Evolutionary conservation across 2,329 filamentous ascomycete species (phyloP), one percentile per base, ranked within the genome.

Genomic region (Arthrobotrys entomopaga): DNA sequence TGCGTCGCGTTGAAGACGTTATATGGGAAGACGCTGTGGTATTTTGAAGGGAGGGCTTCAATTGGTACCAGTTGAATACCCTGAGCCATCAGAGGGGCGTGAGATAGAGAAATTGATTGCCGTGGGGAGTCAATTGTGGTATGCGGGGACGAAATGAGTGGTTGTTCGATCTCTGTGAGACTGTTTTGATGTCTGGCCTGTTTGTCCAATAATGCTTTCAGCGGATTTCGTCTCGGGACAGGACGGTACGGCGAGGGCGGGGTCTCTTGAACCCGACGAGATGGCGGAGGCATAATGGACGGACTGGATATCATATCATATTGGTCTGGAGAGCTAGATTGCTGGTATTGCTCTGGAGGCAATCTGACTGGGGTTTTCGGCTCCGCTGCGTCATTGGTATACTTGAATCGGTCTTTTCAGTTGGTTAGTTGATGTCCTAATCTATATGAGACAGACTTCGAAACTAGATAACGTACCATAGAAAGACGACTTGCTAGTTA

Each of bases 1-100:
- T 96, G 92, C 0, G 94, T 86, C 5, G 89, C 91, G 79, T 96
- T 96, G 82, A 96, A 92, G 0, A 90, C 81, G 0, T 88, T 85
- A 77, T 90, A 95, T 0, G 88, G 85, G 78, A 95, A 96, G 0
- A 94, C 80, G 0, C 86, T 82, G 20, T 88, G 87, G 77, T 92
- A 87, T 42, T 86, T 86, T 81, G 93, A 89, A 1, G 91, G 89
- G 0, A 95, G 82, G 10, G 42, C 43, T 49, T 73, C 54, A 10
- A 79, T 77, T 1, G 77, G 69, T 65, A 85, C 61, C 0, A 85
- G 81, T 15, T 79, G 79, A 22, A 83, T 82, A 0, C 82, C 83
- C 56, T 82, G 81, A 5, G 82, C 80, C 10, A 82, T 77, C 0
- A 82, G 82, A 3, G 81, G 80, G 20, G 79, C 76, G 6, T 77